Evolutionary conservation across 805 yeast genomes (phyloP), one percentile per base, ranked within the genome.

Genomic region (Ogataea methylovora): DNA sequence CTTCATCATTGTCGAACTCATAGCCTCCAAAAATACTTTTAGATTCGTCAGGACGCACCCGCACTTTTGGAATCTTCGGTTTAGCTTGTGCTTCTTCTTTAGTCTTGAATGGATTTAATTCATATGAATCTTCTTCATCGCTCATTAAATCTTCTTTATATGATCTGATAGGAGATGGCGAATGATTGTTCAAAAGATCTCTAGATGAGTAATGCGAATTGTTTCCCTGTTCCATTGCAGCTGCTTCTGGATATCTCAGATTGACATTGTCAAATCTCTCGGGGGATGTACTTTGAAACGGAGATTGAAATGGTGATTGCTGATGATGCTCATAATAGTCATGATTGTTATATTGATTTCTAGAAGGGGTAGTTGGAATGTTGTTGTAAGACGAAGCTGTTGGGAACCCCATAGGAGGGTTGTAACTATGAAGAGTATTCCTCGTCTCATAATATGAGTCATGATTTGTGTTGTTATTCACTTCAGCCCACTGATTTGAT

Each of bases 1-100:
- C 41, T 3, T 45, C 52, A 14, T 45, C 54, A 4, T 49, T 54
- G 25, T 46, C 52, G 29, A 39, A 39, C 15, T 52, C 47, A 31
- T 55, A 54, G 1, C 40, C 45, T 2, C 49, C 53, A 38, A 52
- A 52, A 7, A 42, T 30, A 16, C 21, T 20, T 4, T n/a, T n/a
- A n/a, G n/a, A n/a, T n/a, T n/a, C n/a, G n/a, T n/a, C n/a, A n/a
- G n/a, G n/a, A n/a, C n/a, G n/a, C n/a, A n/a, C n/a, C n/a, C n/a
- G n/a, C n/a, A n/a, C n/a, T n/a, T n/a, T n/a, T n/a, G n/a, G n/a
- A n/a, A n/a, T n/a, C n/a, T 20, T 6, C 8, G 22, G 6, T 20
- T 7, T 20, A 6, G 6, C 22, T 20, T 20, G 22, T 7, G 22
- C 22, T 20, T 20, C 22, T 20, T 7, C 9, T 9, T 20, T 6